Percentiles rank a stretch among this genome's conserved stretches.
Evolutionary conservation across 78 protist genomes (phyloP).

Genomic region (Dictyostelium citrinum): DNA sequence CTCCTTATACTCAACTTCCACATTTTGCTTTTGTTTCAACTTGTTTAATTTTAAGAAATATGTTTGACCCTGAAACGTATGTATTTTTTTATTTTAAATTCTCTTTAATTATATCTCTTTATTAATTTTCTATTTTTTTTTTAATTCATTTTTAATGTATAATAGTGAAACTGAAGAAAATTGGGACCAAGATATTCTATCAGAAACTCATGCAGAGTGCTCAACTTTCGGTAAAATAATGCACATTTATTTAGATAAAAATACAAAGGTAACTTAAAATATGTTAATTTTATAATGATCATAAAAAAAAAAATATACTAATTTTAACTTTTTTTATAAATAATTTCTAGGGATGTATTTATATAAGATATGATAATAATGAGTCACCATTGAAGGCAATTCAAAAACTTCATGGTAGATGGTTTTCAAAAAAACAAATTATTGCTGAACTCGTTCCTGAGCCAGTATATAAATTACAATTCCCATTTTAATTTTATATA

Average conservation of each 20-base stretch:
- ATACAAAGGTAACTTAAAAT: constrained; percentile 10
- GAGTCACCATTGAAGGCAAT: constrained; percentile 37
- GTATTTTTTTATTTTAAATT: not conserved
- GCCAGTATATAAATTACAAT: constrained; percentile 6
- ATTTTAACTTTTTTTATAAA: not conserved
- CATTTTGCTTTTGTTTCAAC: not conserved
- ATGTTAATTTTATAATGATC: not conserved
- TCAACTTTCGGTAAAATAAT: constrained; percentile 44
- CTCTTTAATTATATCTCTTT: too few species aligned
- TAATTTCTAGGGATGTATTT: constrained; percentile 32
- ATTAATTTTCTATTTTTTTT: not conserved
- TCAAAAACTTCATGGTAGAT: constrained; percentile 50
- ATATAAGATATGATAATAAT: constrained; percentile 25
- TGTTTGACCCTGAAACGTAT: constrained; percentile 64
- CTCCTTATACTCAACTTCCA: not conserved
- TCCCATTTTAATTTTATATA: not conserved
- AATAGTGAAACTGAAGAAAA: constrained; percentile 39
- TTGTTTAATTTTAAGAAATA: constrained; percentile 49
- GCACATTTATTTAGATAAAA: constrained; percentile 61
- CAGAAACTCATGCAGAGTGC: constrained; percentile 34
- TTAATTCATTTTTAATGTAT: too few species aligned
- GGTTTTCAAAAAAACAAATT: constrained; percentile 45
- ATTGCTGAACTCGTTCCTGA: constrained; percentile 56
- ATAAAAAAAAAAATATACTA: not conserved
- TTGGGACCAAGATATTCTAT: constrained; percentile 51